Conservation (phyloP, 176 grass and related monocot genomes). For the Tillandsia fasciculata region DNA sequence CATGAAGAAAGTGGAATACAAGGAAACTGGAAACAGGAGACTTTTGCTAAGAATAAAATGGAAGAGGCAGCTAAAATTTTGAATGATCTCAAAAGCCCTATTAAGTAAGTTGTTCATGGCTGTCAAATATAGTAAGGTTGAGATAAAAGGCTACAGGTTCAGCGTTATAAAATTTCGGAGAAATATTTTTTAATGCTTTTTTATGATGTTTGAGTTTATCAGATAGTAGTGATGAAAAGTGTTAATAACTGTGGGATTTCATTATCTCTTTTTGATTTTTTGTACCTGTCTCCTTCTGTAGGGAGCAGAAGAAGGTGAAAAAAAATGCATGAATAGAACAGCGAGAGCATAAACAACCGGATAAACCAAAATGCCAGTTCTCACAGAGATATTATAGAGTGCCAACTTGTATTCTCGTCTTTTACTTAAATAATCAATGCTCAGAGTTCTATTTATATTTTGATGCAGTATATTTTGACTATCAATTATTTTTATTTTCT, state of each 20-base stretch:
- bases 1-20: constrained; percentile 57
- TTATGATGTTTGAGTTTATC: not conserved
- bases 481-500: not conserved
- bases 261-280: not conserved
- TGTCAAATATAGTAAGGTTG: too few relatives aligned
- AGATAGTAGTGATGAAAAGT: not conserved
- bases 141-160: too few relatives aligned
- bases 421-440: too few relatives aligned
- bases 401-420: too few relatives aligned
- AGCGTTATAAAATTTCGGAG: not conserved
- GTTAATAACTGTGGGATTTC: not conserved
- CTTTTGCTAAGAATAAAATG: constrained; percentile 44
- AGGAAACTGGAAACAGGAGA: constrained; percentile 43
- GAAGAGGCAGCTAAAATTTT: constrained; percentile 57
- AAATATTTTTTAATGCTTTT: not conserved
- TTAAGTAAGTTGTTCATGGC: constrained; percentile 39
- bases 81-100: constrained; percentile 51
- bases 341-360: constrained; percentile 50
- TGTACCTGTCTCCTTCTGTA: constrained; percentile 30
- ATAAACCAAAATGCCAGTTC: constrained; percentile 50
- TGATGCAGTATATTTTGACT: too few relatives aligned
- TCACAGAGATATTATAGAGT: not conserved
- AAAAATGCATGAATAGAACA: constrained; percentile 24
- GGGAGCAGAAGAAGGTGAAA: constrained; percentile 64
- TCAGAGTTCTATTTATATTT: too few relatives aligned